Percentiles rank a stretch among this genome's conserved stretches.
phyloP scores from a whole-genome alignment of 495 filamentous ascomycete species.

The Penicillium angulare region DNA sequence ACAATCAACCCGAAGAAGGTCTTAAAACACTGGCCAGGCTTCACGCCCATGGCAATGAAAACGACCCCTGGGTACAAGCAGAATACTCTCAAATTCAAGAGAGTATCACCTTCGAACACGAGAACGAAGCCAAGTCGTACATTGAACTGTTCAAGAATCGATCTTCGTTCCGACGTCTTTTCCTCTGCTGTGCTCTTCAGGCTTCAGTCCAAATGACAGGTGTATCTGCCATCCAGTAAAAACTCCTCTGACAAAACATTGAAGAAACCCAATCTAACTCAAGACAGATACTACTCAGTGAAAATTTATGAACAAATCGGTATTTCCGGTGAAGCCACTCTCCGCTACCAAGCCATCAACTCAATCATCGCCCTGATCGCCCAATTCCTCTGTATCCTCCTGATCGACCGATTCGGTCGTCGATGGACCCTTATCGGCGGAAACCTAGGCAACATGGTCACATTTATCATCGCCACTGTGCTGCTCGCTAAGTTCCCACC shows the following conservation, averaged over 20 bases:
- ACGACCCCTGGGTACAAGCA: conserved; percentile 43
- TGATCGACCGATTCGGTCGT: conserved; percentile 65
- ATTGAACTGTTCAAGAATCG: conserved; percentile 61
- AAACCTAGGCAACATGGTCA: conserved; percentile 63
- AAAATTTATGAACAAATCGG: conserved; percentile 67
- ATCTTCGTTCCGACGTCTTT: conserved; percentile 65
- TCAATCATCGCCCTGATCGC: conserved; percentile 64
- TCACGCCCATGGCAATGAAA: conserved; percentile 45
- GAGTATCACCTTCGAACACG: conserved; percentile 45
- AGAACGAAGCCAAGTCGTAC: conserved; percentile 69
- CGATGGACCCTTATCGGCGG: conserved; percentile 64
- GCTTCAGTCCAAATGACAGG: conserved; percentile 73
- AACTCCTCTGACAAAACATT: background rate
- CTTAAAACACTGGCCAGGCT: conserved; percentile 49
- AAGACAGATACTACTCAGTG: conserved; percentile 66
- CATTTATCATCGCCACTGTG: conserved; percentile 48
- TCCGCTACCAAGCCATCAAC: conserved; percentile 72
- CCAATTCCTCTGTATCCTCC: conserved; percentile 63
- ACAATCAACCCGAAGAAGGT: conserved; percentile 47
- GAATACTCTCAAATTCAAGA: conserved; percentile 45
- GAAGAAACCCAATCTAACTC: too few relatives aligned
- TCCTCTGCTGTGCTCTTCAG: conserved; percentile 65
- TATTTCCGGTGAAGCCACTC: conserved; percentile 58
- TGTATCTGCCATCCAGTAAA: conserved; percentile 65
- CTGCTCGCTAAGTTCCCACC: conserved; percentile 58